Evolutionary conservation across 1,284 basidiomycete genomes (phyloP), one percentile per base, ranked within the genome.

Genomic region (Boletellus deceptivus): DNA sequence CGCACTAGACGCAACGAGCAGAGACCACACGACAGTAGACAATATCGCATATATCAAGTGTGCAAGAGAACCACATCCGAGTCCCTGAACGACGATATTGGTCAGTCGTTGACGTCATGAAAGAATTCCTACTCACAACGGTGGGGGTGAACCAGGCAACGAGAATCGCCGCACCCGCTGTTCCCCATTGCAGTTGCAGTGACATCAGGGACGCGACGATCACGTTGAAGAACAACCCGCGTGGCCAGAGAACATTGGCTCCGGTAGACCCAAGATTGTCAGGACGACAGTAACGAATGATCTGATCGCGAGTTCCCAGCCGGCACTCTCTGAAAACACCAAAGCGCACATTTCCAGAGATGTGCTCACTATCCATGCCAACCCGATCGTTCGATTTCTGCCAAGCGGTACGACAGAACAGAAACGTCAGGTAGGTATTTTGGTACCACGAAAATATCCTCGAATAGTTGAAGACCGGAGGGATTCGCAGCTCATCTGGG

Each of bases 1-100:
- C 4, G 65, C 29, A 50, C 69, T 70, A 10, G 75, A 75, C 2
- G 47, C 34, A n/a, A 75, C 53, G 11, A 77, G 64, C 1, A 74
- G 8, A 1, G 69, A 38, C 73, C 74, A 76, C 18, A 69, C 61
- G 6, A 63, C 1, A 1, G 70, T 75, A 0, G 74, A 72, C 2
- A 69, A 1, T 1, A 43, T 25, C 5, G 68, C 75, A 39, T 76
- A 76, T 16, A 70, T 24, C 36, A 75, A 11, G 51, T 73, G 75
- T 1, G 67, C 55, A 1, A 67, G 64, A 4, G 72, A 72, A 38
- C 73, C 70, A 50, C 75, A 77, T 2, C 73, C 75, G 2, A 77
- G 53, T 27, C 59, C 55, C 63, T 64, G 7, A 11, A 34, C 14
- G n/a, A 48, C 4, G 4, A 37, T 4, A 10, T 34, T 27, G 46